These are phyloP conservation scores for Xerocomus brunneocitrinus DNA, from an alignment of 768 basidiomycete genomes.

Conservation along the genomic window DNA sequence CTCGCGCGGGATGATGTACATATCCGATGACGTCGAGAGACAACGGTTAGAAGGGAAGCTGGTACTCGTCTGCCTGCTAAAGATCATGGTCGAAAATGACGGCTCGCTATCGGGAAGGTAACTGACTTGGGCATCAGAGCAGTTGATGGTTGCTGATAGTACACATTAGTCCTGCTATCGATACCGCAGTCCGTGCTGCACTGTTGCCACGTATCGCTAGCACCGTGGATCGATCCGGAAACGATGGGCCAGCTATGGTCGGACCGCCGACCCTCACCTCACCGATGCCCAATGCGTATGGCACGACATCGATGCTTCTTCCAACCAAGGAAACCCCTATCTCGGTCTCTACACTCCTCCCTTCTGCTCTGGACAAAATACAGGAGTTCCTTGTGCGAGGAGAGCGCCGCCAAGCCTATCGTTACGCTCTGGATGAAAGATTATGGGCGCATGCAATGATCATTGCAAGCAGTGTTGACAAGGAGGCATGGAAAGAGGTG, in stretches of 20 bases:
- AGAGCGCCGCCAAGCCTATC: constrained; percentile 80
- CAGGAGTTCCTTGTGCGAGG: constrained; percentile 78
- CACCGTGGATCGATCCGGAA: constrained; percentile 17
- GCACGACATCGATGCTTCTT: constrained; percentile 10
- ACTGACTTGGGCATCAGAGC: neutral
- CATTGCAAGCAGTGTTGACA: constrained; percentile 89
- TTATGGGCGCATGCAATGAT: constrained; percentile 96
- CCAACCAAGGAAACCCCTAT: constrained; percentile 48
- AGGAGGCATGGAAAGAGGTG: constrained; percentile 90
- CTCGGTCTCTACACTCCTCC: constrained; percentile 52
- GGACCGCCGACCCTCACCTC: constrained; percentile 31
- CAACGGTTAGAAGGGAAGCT: constrained; percentile 72
- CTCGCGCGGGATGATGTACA: constrained; percentile 68
- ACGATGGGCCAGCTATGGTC: constrained; percentile 15
- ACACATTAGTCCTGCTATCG: constrained; percentile 53
- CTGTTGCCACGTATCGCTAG: constrained; percentile 56
- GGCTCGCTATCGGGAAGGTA: constrained; percentile 85
- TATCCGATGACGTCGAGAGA: constrained; percentile 49
- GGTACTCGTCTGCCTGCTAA: constrained; percentile 67
- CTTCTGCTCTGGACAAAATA: constrained; percentile 70
- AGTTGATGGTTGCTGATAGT: constrained; percentile 14
- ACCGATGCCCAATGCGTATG: constrained; percentile 18
- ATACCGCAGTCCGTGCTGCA: constrained; percentile 68
- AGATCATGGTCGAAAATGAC: constrained; percentile 83
- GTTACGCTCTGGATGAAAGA: constrained; percentile 81